A percentile compares a stretch with the other conserved stretches of the same genome.
phyloP scores from a whole-genome alignment of 768 basidiomycete species.

The Pleurotus citrinopileatus region DNA sequence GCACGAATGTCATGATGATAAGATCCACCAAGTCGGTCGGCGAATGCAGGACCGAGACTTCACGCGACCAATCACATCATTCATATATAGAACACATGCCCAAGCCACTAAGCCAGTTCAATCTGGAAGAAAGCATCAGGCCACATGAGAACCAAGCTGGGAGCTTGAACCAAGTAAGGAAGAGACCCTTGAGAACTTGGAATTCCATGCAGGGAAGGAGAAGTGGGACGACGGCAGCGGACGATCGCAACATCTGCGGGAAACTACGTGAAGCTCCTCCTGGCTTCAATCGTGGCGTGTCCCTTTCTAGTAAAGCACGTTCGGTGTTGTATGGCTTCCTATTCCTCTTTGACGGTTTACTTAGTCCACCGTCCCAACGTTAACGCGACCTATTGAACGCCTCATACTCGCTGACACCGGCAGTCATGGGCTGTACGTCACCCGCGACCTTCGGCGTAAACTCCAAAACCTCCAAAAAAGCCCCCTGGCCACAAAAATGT shows the following conservation, averaged over 20 bases:
- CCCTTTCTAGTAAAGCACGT: slow-evolving; percentile 6
- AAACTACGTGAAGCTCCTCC: background rate
- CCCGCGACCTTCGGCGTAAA: background rate
- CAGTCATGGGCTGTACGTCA: background rate
- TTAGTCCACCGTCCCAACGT: background rate
- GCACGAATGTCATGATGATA: background rate
- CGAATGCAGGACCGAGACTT: background rate
- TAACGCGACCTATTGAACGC: background rate
- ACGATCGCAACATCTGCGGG: background rate
- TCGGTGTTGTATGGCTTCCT: slow-evolving; percentile 1
- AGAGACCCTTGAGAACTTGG: slow-evolving; percentile 1
- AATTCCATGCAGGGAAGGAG: background rate
- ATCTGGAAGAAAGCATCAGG: background rate
- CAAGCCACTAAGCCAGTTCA: slow-evolving; percentile 6
- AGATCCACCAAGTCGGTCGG: slow-evolving; percentile 5
- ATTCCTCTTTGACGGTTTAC: background rate
- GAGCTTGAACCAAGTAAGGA: slow-evolving; percentile 8
- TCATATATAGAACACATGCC: background rate
- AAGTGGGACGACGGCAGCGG: slow-evolving; percentile 6
- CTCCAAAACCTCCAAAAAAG: background rate
- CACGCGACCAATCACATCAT: background rate
- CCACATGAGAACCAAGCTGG: slow-evolving; percentile 5
- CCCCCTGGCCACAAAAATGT: background rate
- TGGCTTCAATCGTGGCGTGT: background rate
- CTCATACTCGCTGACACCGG: background rate